These are phyloP conservation scores for Saxophila tyrrhenica DNA, from an alignment of 495 filamentous ascomycete species.

Conservation along the genomic window DNA sequence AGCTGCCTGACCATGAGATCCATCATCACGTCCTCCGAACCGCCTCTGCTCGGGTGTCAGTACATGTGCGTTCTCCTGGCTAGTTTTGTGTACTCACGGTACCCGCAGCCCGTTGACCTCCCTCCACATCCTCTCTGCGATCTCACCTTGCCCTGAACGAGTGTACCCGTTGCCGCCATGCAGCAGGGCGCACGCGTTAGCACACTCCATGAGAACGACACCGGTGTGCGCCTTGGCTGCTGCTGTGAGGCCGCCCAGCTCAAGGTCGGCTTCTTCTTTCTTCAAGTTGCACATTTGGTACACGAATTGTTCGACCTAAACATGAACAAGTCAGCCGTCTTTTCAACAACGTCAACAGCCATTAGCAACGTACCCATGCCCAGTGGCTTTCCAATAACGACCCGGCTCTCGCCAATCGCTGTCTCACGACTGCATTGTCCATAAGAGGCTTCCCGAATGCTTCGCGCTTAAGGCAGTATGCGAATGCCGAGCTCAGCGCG, in stretches of 20 bases:
- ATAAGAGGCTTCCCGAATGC: slow-evolving; percentile 64
- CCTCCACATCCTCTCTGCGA: slow-evolving; percentile 48
- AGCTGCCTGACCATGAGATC: slow-evolving; percentile 61
- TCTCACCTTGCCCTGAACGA: slow-evolving; percentile 53
- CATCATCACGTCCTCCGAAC: slow-evolving; percentile 64
- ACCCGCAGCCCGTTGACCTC: slow-evolving; percentile 17
- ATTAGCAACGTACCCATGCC: no score
- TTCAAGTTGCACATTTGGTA: slow-evolving; percentile 54
- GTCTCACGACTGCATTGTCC: slow-evolving; percentile 62
- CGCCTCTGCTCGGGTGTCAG: slow-evolving; percentile 50
- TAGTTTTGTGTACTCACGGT: no score
- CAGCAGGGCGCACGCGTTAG: slow-evolving; percentile 52
- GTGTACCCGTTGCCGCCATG: slow-evolving; percentile 68
- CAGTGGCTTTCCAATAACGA: slow-evolving; percentile 57
- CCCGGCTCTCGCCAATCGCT: slow-evolving; percentile 59
- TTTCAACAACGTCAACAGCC: no score
- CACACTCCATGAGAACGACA: slow-evolving; percentile 55
- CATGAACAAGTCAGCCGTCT: no score
- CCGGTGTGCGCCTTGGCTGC: slow-evolving; percentile 59
- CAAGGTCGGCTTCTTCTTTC: slow-evolving; percentile 50
- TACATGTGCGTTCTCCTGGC: no score
- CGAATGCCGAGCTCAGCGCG: slow-evolving; percentile 52
- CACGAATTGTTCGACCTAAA: slow-evolving; percentile 63
- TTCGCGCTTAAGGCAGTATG: slow-evolving; percentile 59
- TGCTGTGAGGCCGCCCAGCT: slow-evolving; percentile 59